Percentiles rank a stretch among this genome's conserved stretches.
Evolutionary conservation across 306 rosid genomes (phyloP).

Genomic region (Fagus crenata): DNA sequence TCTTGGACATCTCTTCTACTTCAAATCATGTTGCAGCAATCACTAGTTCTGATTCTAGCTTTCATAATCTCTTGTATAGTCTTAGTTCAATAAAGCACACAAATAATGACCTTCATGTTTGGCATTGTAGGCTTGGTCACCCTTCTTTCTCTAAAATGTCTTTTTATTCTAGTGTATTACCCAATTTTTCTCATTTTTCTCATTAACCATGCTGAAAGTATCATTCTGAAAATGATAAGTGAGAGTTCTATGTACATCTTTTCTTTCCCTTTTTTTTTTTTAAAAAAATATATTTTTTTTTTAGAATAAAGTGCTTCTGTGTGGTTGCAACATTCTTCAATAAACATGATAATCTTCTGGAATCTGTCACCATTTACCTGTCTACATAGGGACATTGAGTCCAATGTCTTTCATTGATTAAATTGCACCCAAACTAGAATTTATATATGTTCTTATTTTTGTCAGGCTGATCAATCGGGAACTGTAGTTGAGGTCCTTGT

Average conservation of each 20-base stretch:
- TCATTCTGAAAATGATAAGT: neutral
- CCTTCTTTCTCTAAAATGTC: too few relatives aligned
- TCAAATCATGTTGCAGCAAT: too few relatives aligned
- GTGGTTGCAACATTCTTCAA: neutral
- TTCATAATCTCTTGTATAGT: too few relatives aligned
- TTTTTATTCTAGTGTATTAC: too few relatives aligned
- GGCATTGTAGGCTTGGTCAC: too few relatives aligned
- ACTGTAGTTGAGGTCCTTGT: conserved; percentile 57
- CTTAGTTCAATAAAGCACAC: too few relatives aligned
- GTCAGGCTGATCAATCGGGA: conserved; percentile 78
- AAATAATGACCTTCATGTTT: too few relatives aligned
- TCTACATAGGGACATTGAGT: neutral
- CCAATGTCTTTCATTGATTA: neutral
- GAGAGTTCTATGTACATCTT: neutral
- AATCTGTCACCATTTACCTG: neutral
- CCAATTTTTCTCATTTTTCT: too few relatives aligned
- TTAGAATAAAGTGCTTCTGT: neutral
- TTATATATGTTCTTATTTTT: neutral
- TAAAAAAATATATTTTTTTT: too few relatives aligned
- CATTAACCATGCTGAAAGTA: neutral
- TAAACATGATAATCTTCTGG: neutral
- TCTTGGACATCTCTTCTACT: too few relatives aligned
- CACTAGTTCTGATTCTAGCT: too few relatives aligned
- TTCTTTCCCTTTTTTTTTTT: neutral
- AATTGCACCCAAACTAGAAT: neutral